Base-by-base conservation (phyloP, 805 yeast species). In the Candida silvicultrix region DNA sequence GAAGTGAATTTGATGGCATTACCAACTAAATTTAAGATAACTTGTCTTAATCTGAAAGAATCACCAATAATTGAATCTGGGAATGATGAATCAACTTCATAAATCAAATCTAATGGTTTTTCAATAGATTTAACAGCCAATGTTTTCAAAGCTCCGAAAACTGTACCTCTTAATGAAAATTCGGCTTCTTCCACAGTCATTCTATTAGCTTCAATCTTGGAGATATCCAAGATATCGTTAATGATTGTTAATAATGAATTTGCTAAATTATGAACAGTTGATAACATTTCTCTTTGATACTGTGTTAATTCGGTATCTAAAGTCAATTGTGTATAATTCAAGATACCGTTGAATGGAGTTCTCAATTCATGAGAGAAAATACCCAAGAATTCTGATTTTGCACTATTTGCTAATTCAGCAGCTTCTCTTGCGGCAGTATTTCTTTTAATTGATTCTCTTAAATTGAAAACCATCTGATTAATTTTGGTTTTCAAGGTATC, bases 401-500 rank as follows among this genome's bases (percentile, higher is more conserved):
- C 86, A 52, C 88, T 73, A 63, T 86, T 85, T 10, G 94, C 94
- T 52, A 85, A 71, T 60, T 85, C 95, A 31, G 95, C 95, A 19
- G 95, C 95, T 65, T 86, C 95, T 65, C 95, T 78, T 2, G 95
- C 95, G 7, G 89, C 90, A 0, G 95, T 86, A 60, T 86, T 85
- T 59, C 92, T 77, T 65, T 86, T 94, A 62, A 85, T 85, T 9
- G 89, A 83, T 62, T 85, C 95, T 59, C 94, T 73, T 59, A 85
- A 73, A 58, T 85, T 83, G 52, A 85, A 74, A 59, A 85, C 94
- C 89, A 83, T 83, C 67, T 81, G 88, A 64, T 83, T 73, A 51
- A 73, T 73, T 50, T 73, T 68, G 22, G 72, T 74, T 48, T 70
- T 69, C 42, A 78, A 54, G 1, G 52, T 38, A 49, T 70, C 77